Conservation (phyloP, 805 yeast genomes). For the Kodamaea restingae region DNA sequence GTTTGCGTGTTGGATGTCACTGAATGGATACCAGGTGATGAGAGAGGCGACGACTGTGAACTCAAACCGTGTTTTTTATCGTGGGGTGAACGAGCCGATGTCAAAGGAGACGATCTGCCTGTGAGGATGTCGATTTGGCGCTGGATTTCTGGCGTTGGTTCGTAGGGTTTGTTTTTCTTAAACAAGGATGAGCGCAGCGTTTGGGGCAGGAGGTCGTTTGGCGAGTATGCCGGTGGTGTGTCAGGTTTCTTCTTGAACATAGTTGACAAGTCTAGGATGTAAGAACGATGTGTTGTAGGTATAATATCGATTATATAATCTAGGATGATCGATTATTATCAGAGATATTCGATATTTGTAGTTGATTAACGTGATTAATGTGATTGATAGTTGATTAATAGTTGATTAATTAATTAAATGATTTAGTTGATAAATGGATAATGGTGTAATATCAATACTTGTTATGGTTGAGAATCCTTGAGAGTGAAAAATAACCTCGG, state of each 20-base stretch:
- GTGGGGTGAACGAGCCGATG: neutral
- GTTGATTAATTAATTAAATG: too few species aligned
- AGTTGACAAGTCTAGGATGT: too few species aligned
- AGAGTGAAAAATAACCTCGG: too few species aligned
- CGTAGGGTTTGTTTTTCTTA: constrained; percentile 22
- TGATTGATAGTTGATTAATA: too few species aligned
- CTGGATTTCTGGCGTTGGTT: constrained; percentile 34
- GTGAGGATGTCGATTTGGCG: constrained; percentile 27
- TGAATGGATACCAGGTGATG: constrained; percentile 14
- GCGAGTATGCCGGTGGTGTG: constrained; percentile 9
- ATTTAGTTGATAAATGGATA: too few species aligned
- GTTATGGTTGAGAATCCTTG: too few species aligned
- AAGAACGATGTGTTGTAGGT: too few species aligned
- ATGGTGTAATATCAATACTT: too few species aligned
- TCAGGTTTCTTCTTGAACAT: constrained; percentile 8
- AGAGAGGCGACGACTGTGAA: neutral
- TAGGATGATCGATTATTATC: too few species aligned
- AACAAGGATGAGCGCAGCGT: neutral
- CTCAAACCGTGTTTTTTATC: neutral
- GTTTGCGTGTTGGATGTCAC: constrained; percentile 28
- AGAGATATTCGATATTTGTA: too few species aligned
- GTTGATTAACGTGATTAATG: too few species aligned
- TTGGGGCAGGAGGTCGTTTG: constrained; percentile 1
- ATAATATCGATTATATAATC: too few species aligned
- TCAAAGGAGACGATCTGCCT: constrained; percentile 1